Conservation (phyloP, 2,329 filamentous ascomycete species). For the Aspergillus latus region DNA sequence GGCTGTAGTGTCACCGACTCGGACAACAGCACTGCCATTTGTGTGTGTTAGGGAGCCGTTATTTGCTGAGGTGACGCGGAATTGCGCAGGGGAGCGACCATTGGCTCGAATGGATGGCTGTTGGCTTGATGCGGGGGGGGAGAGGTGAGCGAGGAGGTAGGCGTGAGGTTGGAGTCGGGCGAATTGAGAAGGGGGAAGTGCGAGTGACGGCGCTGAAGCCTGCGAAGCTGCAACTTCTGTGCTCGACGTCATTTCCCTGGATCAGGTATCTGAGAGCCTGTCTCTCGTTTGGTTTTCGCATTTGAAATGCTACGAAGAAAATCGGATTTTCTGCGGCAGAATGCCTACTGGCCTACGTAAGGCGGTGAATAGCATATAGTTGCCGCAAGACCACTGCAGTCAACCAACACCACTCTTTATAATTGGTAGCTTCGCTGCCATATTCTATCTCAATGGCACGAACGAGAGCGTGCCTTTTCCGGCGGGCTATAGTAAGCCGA, state of each 20-base stretch:
- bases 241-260: slow-evolving; percentile 24
- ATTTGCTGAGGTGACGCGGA: slow-evolving; percentile 73
- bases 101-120: slow-evolving; percentile 71
- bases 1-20: slow-evolving; percentile 86
- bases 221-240: slow-evolving; percentile 22
- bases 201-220: slow-evolving; percentile 47
- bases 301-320: slow-evolving; percentile 19
- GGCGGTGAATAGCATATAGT: slow-evolving; percentile 15
- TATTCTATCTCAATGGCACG: no score
- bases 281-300: not conserved
- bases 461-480: no score
- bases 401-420: not conserved
- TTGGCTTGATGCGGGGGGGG: slow-evolving; percentile 52
- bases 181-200: slow-evolving; percentile 67
- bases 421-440: not conserved
- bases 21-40: slow-evolving; percentile 84
- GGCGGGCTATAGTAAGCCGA: no score
- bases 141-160: slow-evolving; percentile 85
- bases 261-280: not conserved
- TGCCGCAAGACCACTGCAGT: not conserved
- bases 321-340: slow-evolving; percentile 23
- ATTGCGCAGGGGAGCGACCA: slow-evolving; percentile 69
- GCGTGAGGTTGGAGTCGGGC: slow-evolving; percentile 86
- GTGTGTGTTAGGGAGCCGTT: slow-evolving; percentile 82
- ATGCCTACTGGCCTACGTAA: slow-evolving; percentile 6